phyloP scores from a whole-genome alignment of 2,329 filamentous ascomycete species.

The Alternaria hordeiaustralica region DNA sequence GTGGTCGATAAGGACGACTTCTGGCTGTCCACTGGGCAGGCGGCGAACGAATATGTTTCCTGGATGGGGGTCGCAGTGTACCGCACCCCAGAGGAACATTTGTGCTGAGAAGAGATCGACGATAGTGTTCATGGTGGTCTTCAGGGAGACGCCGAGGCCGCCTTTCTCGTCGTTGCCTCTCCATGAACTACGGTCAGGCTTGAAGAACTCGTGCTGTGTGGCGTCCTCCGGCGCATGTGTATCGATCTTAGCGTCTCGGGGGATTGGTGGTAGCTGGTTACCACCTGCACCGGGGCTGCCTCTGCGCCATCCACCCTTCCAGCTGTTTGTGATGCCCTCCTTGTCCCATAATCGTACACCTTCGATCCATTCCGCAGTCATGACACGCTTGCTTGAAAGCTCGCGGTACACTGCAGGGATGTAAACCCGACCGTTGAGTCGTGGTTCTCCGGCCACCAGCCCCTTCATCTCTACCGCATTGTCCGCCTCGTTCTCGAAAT shows the following conservation, averaged over 20 bases:
- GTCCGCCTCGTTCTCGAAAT: conserved; percentile 89
- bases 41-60: conserved; percentile 97
- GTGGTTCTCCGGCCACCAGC: conserved; percentile 76
- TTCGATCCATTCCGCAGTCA: conserved; percentile 98
- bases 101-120: conserved; percentile 95
- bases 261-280: conserved; percentile 60
- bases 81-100: conserved; percentile 95
- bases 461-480: conserved; percentile 86
- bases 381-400: conserved; percentile 79
- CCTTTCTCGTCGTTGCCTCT: conserved; percentile 73
- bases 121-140: conserved; percentile 95
- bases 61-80: conserved; percentile 96
- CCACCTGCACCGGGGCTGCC: conserved; percentile 82
- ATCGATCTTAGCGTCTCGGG: conserved; percentile 44
- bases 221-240: conserved; percentile 39
- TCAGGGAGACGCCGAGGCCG: conserved; percentile 81
- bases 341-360: conserved; percentile 94
- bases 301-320: conserved; percentile 77
- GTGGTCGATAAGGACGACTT: conserved; percentile 96
- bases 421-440: conserved; percentile 81
- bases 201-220: conserved; percentile 65
- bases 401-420: conserved; percentile 85
- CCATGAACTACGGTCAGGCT: conserved; percentile 83
- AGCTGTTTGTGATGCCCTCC: conserved; percentile 74
- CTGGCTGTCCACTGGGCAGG: conserved; percentile 77